A percentile compares a stretch with the other conserved stretches of the same genome.
These are phyloP conservation scores for Peronosclerospora sorghi DNA, from an alignment of 352 stramenopile genomes.

Conservation along the genomic window DNA sequence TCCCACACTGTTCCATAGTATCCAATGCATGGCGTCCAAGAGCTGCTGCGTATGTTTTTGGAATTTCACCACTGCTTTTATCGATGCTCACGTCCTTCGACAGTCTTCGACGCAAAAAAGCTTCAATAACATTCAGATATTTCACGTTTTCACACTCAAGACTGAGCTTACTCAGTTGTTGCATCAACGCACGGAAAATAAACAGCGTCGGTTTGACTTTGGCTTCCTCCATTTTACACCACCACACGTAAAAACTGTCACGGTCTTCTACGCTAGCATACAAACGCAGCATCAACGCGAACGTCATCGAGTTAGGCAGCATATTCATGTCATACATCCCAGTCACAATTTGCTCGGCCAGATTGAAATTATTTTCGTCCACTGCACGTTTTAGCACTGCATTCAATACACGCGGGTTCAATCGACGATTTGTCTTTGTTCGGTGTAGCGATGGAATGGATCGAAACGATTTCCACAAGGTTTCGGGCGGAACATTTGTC, in stretches of 20 bases:
- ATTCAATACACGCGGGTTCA: conserved; percentile 42
- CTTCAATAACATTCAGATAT: conserved; percentile 20
- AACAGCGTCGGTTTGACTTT: conserved; percentile 40
- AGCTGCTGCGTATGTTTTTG: conserved; percentile 8
- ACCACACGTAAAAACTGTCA: conserved; percentile 38
- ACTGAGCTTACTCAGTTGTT: conserved; percentile 29
- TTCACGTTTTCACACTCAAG: conserved; percentile 11
- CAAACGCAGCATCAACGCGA: conserved; percentile 56
- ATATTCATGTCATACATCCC: conserved; percentile 28
- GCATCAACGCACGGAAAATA: conserved; percentile 40
- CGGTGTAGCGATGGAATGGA: conserved; percentile 36
- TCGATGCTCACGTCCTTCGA: background rate
- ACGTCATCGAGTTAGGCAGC: conserved; percentile 57
- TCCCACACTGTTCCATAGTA: conserved; percentile 19
- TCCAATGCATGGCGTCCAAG: conserved; percentile 24
- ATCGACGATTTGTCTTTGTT: conserved; percentile 11
- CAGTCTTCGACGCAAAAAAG: conserved; percentile 16
- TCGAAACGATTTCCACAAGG: conserved; percentile 47
- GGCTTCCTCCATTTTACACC: conserved; percentile 28
- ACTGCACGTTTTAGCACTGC: conserved; percentile 47
- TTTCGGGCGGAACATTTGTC: conserved; percentile 26
- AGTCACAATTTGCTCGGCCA: conserved; percentile 44
- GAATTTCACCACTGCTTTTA: background rate
- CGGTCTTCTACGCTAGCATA: conserved; percentile 38
- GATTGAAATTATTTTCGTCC: conserved; percentile 29